These are phyloP conservation scores for Russula earlei DNA, from an alignment of 768 basidiomycete species.

Conservation along the genomic window DNA sequence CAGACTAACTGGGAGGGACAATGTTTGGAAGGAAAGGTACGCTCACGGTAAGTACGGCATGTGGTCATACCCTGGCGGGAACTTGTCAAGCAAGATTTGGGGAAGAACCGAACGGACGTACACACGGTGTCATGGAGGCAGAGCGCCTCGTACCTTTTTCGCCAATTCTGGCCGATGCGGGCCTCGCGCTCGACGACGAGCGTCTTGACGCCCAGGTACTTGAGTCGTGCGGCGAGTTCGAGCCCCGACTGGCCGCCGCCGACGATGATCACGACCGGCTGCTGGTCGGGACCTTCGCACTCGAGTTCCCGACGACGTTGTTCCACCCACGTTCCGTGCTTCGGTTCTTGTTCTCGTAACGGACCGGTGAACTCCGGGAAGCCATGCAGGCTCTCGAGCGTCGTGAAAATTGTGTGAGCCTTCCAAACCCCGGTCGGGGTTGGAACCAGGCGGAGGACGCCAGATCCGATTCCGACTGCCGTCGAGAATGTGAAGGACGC, in stretches of 20 bases:
- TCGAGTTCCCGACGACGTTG: constrained; percentile 29
- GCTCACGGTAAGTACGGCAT: constrained; percentile 37
- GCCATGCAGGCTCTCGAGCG: constrained; percentile 41
- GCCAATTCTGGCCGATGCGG: constrained; percentile 57
- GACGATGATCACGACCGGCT: constrained; percentile 44
- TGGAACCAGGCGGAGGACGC: constrained; percentile 40
- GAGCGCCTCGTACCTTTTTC: constrained; percentile 55
- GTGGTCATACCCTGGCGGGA: constrained; percentile 39
- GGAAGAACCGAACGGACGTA: constrained; percentile 28
- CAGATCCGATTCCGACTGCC: constrained; percentile 31
- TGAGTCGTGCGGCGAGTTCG: constrained; percentile 50
- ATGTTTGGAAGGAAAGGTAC: not conserved
- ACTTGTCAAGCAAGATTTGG: constrained; percentile 1
- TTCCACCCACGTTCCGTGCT: constrained; percentile 36
- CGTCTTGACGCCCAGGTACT: constrained; percentile 37
- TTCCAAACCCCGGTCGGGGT: constrained; percentile 36
- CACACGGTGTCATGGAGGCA: constrained; percentile 62
- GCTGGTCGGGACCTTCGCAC: constrained; percentile 30
- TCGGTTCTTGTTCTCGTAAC: constrained; percentile 27
- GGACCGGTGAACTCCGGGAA: constrained; percentile 34
- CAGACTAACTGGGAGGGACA: not conserved
- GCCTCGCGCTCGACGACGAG: constrained; percentile 55
- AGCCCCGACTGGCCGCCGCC: constrained; percentile 48
- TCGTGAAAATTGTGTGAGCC: constrained; percentile 40
- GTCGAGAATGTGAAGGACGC: constrained; percentile 37